phyloP scores from a whole-genome alignment of 164 flowering plant genomes.

The Vitis amurensis region DNA sequence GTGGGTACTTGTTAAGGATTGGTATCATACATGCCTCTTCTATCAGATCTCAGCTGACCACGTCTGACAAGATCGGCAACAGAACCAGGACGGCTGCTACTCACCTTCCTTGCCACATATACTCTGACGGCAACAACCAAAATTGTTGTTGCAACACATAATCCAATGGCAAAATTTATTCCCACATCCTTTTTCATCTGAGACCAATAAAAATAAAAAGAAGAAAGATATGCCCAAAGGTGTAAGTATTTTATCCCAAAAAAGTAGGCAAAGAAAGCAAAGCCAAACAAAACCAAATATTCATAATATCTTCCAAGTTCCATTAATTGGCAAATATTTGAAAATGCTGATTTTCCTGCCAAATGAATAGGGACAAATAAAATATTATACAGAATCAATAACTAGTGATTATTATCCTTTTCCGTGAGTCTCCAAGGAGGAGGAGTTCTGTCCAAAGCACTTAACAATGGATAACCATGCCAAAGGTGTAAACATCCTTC shows the following conservation, averaged over 20 bases:
- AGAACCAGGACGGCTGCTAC: slow-evolving; percentile 62
- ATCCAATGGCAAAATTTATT: slow-evolving; percentile 40
- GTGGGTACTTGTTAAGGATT: slow-evolving; percentile 3
- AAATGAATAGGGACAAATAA: too few species aligned
- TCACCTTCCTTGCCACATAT: slow-evolving; percentile 42
- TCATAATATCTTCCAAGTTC: background rate
- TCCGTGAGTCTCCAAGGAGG: too few species aligned
- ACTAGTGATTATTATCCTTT: too few species aligned
- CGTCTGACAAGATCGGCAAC: slow-evolving; percentile 95
- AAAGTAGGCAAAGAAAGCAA: background rate
- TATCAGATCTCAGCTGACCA: slow-evolving; percentile 94
- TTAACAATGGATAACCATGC: too few species aligned
- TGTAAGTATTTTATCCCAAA: background rate
- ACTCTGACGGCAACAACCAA: slow-evolving; percentile 50
- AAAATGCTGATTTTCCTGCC: too few species aligned
- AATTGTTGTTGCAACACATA: slow-evolving; percentile 47
- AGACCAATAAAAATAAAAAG: slow-evolving; percentile 5
- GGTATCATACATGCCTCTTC: slow-evolving; percentile 98
- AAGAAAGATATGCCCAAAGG: background rate
- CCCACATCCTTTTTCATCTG: slow-evolving; percentile 47
- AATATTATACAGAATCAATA: too few species aligned
- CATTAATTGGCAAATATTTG: background rate
- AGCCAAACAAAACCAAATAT: background rate
- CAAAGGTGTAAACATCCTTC: too few species aligned
- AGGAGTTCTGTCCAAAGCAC: too few species aligned